Conservation (phyloP, 345 rosid genomes). For the Mallotus nudiflorus region DNA sequence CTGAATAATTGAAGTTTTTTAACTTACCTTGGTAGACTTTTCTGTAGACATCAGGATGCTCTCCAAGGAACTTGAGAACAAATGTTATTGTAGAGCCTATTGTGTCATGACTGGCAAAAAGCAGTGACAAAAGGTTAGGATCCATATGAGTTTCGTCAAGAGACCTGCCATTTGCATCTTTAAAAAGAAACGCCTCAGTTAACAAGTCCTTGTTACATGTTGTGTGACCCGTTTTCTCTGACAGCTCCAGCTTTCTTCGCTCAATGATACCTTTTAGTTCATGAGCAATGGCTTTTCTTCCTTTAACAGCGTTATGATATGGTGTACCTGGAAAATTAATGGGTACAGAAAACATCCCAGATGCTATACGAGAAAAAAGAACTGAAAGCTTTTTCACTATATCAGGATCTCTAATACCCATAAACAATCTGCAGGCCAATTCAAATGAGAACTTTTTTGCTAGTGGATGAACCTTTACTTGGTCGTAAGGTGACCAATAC, state of each 20-base stretch:
- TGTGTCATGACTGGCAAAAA: background rate
- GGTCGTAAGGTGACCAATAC: background rate
- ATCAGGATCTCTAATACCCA: conserved; percentile 6
- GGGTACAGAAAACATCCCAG: conserved; percentile 11
- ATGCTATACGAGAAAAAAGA: background rate
- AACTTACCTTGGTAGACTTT: background rate
- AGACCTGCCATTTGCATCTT: background rate
- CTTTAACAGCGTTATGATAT: conserved; percentile 2
- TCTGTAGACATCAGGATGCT: background rate
- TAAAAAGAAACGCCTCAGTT: background rate
- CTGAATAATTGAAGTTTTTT: too few species aligned
- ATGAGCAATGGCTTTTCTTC: background rate
- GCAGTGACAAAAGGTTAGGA: background rate
- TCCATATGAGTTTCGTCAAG: background rate
- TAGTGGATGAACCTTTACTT: conserved; percentile 11
- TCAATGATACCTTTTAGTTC: background rate
- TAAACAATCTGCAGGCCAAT: conserved; percentile 15
- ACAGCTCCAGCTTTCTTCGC: background rate
- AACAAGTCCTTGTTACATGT: background rate
- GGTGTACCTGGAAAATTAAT: conserved; percentile 20
- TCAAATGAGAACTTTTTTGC: conserved; percentile 14
- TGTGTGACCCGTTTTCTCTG: background rate
- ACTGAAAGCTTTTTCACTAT: background rate
- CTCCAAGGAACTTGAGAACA: background rate
- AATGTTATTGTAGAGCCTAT: background rate